phyloP scores from a whole-genome alignment of 495 filamentous ascomycete genomes.

The Entonaema liquescens region DNA sequence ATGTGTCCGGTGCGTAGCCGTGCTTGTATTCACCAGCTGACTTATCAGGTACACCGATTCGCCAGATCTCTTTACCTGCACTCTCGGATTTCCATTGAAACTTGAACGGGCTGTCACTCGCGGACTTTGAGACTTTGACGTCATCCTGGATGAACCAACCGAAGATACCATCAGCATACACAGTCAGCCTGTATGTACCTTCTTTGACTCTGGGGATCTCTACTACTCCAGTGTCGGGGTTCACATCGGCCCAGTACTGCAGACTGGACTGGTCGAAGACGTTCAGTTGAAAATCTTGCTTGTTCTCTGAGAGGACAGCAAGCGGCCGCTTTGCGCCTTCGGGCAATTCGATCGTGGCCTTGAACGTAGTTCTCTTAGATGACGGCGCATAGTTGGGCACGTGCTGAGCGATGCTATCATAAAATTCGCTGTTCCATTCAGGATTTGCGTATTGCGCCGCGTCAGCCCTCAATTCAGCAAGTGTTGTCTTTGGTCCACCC shows the following conservation, averaged over 20 bases:
- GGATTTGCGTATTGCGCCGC: constrained; percentile 56
- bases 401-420: constrained; percentile 62
- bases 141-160: constrained; percentile 59
- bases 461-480: constrained; percentile 54
- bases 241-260: constrained; percentile 65
- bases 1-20: constrained; percentile 53
- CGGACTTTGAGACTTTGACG: constrained; percentile 44
- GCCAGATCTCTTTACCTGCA: constrained; percentile 63
- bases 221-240: constrained; percentile 50
- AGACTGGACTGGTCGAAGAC: constrained; percentile 53
- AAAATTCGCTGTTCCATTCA: constrained; percentile 61
- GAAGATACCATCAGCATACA: constrained; percentile 65
- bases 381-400: constrained; percentile 61
- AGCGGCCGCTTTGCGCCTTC: constrained; percentile 54
- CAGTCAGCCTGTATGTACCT: constrained; percentile 62
- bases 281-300: constrained; percentile 64
- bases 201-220: constrained; percentile 57
- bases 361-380: constrained; percentile 52
- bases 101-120: constrained; percentile 1
- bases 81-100: constrained; percentile 59
- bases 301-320: constrained; percentile 59
- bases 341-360: constrained; percentile 56
- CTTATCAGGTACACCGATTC: constrained; percentile 64
- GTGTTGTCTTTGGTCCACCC: constrained; percentile 47
- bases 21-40: constrained; percentile 63